These are phyloP conservation scores for Sclerotinia glacialis DNA, from an alignment of 2,329 filamentous ascomycete species.

Conservation along the genomic window DNA sequence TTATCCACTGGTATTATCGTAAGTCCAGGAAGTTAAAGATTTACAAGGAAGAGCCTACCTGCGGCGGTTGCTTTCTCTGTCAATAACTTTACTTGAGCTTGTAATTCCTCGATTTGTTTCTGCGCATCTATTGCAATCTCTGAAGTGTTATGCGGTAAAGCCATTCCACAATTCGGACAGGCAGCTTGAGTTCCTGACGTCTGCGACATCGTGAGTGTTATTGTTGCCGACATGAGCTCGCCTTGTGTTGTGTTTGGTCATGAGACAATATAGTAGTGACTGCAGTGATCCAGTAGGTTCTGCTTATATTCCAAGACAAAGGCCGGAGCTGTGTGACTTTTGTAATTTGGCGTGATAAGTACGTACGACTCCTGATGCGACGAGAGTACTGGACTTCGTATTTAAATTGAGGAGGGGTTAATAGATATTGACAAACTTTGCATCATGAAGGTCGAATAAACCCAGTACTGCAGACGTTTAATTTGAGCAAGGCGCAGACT, in stretches of 20 bases:
- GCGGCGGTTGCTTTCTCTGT: slow-evolving; percentile 68
- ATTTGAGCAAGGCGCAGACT: slow-evolving; percentile 20
- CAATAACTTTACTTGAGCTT: slow-evolving; percentile 66
- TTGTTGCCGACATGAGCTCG: slow-evolving; percentile 36
- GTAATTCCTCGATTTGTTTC: slow-evolving; percentile 63
- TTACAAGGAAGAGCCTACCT: slow-evolving; percentile 43
- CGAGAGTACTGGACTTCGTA: background rate
- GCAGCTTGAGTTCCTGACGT: slow-evolving; percentile 22
- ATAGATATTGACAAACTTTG: background rate
- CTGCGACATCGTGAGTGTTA: slow-evolving; percentile 37
- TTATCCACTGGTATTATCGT: slow-evolving; percentile 49
- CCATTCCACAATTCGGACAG: slow-evolving; percentile 39
- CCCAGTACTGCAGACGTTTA: slow-evolving; percentile 7
- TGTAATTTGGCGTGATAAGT: background rate
- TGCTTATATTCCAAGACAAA: slow-evolving; percentile 17
- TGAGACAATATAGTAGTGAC: slow-evolving; percentile 22
- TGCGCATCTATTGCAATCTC: slow-evolving; percentile 45
- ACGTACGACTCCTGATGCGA: background rate
- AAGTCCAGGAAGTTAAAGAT: slow-evolving; percentile 8
- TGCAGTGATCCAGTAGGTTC: background rate
- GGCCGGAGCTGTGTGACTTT: slow-evolving; percentile 1
- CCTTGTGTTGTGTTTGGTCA: slow-evolving; percentile 25
- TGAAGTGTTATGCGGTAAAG: slow-evolving; percentile 30
- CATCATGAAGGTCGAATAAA: background rate
- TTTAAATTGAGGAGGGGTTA: slow-evolving; percentile 13